These are phyloP conservation scores for Diddensiella transvaalensis DNA, from an alignment of 805 yeast genomes.

Conservation along the genomic window DNA sequence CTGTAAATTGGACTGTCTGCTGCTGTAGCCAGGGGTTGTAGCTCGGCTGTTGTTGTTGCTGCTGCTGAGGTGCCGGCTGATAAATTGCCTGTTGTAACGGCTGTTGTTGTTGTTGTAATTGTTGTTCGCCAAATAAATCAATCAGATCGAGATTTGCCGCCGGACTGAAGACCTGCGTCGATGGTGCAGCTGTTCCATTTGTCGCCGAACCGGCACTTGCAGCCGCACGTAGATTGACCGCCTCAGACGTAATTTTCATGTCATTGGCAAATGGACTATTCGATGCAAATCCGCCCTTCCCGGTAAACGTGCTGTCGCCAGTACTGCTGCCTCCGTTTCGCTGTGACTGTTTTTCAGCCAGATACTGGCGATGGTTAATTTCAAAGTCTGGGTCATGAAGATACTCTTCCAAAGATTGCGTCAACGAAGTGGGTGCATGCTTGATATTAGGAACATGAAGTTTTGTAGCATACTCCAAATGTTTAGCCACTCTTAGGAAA, in stretches of 20 bases:
- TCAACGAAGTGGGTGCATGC: conserved; percentile 94
- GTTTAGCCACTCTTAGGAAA: conserved; percentile 85
- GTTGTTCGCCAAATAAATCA: conserved; percentile 56
- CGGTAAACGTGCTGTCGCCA: background rate
- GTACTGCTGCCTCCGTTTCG: conserved; percentile 6
- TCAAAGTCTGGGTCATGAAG: conserved; percentile 84
- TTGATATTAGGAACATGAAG: conserved; percentile 91
- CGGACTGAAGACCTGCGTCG: too few relatives aligned
- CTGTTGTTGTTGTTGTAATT: conserved; percentile 15
- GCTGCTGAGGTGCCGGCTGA: conserved; percentile 1
- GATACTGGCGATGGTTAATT: conserved; percentile 68
- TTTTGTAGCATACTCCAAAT: conserved; percentile 79
- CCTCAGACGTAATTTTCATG: background rate
- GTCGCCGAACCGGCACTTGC: background rate
- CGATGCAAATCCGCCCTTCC: background rate
- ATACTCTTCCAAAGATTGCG: conserved; percentile 83
- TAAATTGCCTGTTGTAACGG: background rate
- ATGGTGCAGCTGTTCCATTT: background rate
- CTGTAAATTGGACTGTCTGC: background rate
- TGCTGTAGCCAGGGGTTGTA: conserved; percentile 2
- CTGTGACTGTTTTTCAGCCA: conserved; percentile 55
- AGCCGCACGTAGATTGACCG: background rate
- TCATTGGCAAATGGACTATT: background rate
- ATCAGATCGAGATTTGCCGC: conserved; percentile 48
- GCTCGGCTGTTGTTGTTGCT: conserved; percentile 12